Evolutionary conservation across 2,329 filamentous ascomycete species (phyloP).

Genomic region (Verticillium albo-atrum): DNA sequence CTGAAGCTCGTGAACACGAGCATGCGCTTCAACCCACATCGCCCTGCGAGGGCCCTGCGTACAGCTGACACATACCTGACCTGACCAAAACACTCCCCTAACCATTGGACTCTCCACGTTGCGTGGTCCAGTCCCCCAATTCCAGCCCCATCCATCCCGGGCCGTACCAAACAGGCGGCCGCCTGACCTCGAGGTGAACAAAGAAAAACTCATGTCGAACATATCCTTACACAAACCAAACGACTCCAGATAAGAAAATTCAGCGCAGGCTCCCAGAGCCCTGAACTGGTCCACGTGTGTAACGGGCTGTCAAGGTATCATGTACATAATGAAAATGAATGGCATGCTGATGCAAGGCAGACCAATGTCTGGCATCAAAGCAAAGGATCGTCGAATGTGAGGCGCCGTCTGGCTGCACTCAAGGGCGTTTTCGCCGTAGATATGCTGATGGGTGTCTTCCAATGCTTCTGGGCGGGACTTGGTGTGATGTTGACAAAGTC

Average conservation of each 20-base stretch:
- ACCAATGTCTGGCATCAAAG: conserved; percentile 28
- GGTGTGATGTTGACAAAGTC: conserved; percentile 98
- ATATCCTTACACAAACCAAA: background rate
- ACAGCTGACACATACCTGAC: background rate
- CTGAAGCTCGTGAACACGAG: background rate
- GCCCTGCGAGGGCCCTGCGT: background rate
- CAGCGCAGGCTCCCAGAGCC: background rate
- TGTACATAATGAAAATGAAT: background rate
- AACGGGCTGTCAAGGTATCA: conserved; percentile 2
- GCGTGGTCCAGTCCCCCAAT: background rate
- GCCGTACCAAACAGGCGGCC: background rate
- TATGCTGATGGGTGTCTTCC: conserved; percentile 71
- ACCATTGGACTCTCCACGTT: background rate
- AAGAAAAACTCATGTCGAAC: background rate
- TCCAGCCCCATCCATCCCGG: background rate
- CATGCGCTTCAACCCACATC: background rate
- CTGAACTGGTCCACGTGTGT: background rate
- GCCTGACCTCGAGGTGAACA: background rate
- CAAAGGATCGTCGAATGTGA: conserved; percentile 78
- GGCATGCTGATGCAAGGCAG: background rate
- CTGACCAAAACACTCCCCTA: background rate
- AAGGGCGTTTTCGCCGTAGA: conserved; percentile 47
- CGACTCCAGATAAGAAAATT: background rate
- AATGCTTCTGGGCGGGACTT: conserved; percentile 84
- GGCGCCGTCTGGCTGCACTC: conserved; percentile 66